Conservation (phyloP, 768 basidiomycete genomes). For the Boletus sp. region DNA sequence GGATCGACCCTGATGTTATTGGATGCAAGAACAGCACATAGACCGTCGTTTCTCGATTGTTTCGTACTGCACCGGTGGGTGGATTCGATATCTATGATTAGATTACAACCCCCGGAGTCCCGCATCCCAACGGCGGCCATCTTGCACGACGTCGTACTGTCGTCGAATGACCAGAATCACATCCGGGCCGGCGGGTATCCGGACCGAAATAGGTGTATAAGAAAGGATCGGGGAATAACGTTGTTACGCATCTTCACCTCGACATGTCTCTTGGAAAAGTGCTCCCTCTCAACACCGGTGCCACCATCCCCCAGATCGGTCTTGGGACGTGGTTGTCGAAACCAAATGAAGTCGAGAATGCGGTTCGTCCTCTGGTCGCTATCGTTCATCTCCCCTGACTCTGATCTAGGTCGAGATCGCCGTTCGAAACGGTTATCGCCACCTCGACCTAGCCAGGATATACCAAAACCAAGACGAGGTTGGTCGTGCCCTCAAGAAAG, state of each 20-base stretch:
- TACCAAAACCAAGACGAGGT: constrained; percentile 81
- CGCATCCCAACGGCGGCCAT: neutral
- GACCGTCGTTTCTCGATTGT: no score
- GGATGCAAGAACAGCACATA: no score
- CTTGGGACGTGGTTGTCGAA: constrained; percentile 81
- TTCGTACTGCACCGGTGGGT: neutral
- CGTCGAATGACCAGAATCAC: neutral
- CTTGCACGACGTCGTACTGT: neutral
- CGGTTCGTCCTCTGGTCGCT: constrained; percentile 41
- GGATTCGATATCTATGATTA: neutral
- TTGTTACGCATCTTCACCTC: neutral
- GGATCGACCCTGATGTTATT: no score
- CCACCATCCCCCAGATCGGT: constrained; percentile 69
- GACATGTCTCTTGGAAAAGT: constrained; percentile 42
- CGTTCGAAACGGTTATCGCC: constrained; percentile 72
- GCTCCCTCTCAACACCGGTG: constrained; percentile 45
- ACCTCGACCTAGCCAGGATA: constrained; percentile 80
- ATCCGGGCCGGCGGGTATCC: constrained; percentile 6
- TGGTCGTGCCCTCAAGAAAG: constrained; percentile 68
- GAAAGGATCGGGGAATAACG: neutral
- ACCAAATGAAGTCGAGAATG: constrained; percentile 70
- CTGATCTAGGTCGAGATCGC: constrained; percentile 66
- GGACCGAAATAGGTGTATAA: constrained; percentile 8
- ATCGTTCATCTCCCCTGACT: neutral
- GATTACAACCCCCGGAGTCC: neutral